Percentiles rank a stretch among this genome's conserved stretches.
Conservation (phyloP, 192 early-diverging fungal genomes). For the Coemansia sp. region DNA sequence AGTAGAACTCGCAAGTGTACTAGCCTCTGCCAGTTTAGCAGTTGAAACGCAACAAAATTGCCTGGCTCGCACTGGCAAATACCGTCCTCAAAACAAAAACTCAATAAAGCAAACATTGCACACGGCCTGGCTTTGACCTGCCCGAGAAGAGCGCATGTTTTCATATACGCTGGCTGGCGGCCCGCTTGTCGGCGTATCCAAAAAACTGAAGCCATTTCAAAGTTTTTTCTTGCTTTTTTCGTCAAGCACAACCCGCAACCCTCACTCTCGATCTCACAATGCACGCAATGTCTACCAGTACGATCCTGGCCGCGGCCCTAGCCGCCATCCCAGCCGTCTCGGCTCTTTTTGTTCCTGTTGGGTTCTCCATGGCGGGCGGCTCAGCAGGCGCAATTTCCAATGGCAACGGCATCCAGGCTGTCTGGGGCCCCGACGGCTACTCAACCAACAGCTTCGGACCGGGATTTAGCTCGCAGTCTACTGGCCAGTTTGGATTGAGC, state of each 20-base stretch:
- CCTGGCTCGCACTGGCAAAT: not conserved
- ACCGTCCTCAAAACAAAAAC: no score
- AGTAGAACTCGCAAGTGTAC: not conserved
- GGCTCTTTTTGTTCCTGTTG: conserved; percentile 14
- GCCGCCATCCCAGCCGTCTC: not conserved
- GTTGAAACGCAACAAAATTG: no score
- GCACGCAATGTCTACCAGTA: no score
- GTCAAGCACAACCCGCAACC: no score
- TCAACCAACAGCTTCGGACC: conserved; percentile 40
- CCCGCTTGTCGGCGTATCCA: not conserved
- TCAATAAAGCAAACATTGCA: not conserved
- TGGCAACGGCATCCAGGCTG: conserved; percentile 36
- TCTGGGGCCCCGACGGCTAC: conserved; percentile 49
- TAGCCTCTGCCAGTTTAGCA: not conserved
- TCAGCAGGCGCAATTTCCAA: conserved; percentile 23
- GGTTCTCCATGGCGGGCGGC: conserved; percentile 19
- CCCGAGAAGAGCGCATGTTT: not conserved
- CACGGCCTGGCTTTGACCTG: not conserved
- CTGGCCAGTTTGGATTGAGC: conserved; percentile 36
- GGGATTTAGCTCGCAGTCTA: conserved; percentile 45
- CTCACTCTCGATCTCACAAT: not conserved
- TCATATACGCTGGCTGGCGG: not conserved
- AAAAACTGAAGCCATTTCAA: no score
- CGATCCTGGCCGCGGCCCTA: not conserved
- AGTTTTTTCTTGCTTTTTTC: no score